Base-by-base conservation (phyloP, 352 stramenopile genomes). In the Phytophthora citricola region DNA sequence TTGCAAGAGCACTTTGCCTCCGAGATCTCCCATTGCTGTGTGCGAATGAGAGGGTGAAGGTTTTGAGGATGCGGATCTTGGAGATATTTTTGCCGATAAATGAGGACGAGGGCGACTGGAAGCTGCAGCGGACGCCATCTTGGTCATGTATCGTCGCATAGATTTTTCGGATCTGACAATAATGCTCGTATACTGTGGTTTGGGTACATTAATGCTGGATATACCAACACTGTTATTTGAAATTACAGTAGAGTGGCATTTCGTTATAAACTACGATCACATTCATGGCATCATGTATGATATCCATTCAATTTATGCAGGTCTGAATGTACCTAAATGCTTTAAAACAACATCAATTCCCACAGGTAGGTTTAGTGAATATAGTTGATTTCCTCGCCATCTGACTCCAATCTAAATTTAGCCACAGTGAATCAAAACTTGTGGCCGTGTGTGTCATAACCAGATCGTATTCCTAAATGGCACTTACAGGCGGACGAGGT, bases 1-100 rank as follows among this genome's bases (percentile, higher is more conserved):
- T 40, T 40, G 57, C 12, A 38, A 49, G 20, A 72, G 11, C 5
- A 72, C 27, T 29, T 58, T 66, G 2, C 56, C 63, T 1, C 50
- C 44, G 1, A 71, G 32, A 32, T 52, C 14, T 34, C 11, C 29
- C 10, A n/a, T 14, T 39, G 9, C 20, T n/a, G 9, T n/a, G 4
- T 3, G 36, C 15, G 1, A 47, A 27, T 3, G 31, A 36, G 8
- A 36, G 8, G 31, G 8, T 3, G 40, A 32, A n/a, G 36, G 2
- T 7, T 1, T 26, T n/a, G 40, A 44, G 0, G 12, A 26, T 17
- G 38, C 14, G 39, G 40, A 24, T 31, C 7, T 47, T 46, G 41
- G 24, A 39, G 32, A 40, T 27, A 47, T 38, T 10, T 39, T 47
- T 22, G 50, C n/a, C 38, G 38, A 39, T 17, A 26, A 3, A 20